phyloP scores from a whole-genome alignment of 345 rosid genomes.

The Chamaenerion angustifolium region DNA sequence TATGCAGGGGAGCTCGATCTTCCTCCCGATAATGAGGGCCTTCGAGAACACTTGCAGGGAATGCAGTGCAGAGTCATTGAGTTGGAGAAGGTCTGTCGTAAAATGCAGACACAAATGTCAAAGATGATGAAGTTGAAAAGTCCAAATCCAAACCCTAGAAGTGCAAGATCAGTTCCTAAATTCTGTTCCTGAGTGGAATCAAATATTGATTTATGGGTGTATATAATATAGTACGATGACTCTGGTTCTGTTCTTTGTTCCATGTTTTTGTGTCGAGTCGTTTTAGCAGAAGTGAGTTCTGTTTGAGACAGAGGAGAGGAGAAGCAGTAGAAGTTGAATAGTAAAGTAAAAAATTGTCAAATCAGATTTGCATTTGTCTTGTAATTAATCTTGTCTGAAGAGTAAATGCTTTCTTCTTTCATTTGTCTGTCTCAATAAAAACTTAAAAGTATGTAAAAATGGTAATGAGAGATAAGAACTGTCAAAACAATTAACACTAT shows the following conservation, averaged over 20 bases:
- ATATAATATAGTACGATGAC: conserved; percentile 12
- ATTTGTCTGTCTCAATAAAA: too few species aligned
- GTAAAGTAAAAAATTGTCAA: too few species aligned
- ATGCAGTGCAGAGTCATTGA: conserved; percentile 82
- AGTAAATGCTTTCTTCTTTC: too few species aligned
- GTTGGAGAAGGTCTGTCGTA: conserved; percentile 66
- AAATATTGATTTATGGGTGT: conserved; percentile 7
- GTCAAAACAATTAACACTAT: too few species aligned
- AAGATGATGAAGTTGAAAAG: conserved; percentile 53
- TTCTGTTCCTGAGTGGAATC: conserved; percentile 51
- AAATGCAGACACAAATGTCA: conserved; percentile 74
- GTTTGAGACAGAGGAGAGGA: too few species aligned
- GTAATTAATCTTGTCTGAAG: too few species aligned
- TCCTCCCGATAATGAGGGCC: conserved; percentile 29
- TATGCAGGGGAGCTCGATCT: conserved; percentile 36
- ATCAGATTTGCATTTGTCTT: too few species aligned
- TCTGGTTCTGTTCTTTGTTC: neutral
- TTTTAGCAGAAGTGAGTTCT: neutral
- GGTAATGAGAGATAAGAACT: too few species aligned
- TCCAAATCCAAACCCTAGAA: conserved; percentile 22
- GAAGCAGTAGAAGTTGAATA: too few species aligned
- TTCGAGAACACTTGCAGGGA: conserved; percentile 54
- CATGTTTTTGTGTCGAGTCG: neutral
- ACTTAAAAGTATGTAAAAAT: too few species aligned
- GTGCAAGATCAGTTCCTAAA: conserved; percentile 55